Base-by-base conservation (phyloP, 306 rosid genomes). In the Glycine latifolia region DNA sequence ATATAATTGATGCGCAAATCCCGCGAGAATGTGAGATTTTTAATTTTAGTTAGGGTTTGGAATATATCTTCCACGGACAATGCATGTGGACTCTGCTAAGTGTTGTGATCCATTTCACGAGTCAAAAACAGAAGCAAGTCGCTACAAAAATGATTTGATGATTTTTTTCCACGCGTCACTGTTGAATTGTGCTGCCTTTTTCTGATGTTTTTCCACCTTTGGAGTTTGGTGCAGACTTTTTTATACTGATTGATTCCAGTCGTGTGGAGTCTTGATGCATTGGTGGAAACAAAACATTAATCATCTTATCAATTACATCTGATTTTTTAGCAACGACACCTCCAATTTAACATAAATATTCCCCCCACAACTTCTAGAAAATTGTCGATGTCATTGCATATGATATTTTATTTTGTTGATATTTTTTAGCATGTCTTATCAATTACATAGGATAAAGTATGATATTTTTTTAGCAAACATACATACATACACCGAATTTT, bases 151-250 rank as follows among this genome's bases (percentile, higher is more conserved):
- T 61, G 11, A 71, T 71, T 71, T 12, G 17, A 35, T 48, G 55
- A 61, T 35, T 50, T 16, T 16, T 26, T 72, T 73, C 78, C 26
- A 49, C 46, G 13, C 5, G 6, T 41, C 12, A 17, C 16, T 49
- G 58, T 68, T 79, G 5, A 53, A 11, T 68, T 44, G 16, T 6
- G 48, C 3, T 14, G 58, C 1, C 47, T 8, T 67, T 67, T 79
- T 54, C 15, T 54, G 68, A 55, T 20, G 17, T 7, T 11, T 67
- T 67, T 39, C 14, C 49, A 16, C 1, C 6, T 41, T 37, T 17
- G 60, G 60, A 71, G 44, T 49, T 49, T 71, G 44, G 76, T 49
- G 46, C 76, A 71, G 44, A 71, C 46, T 31, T 49, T 43, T 71
- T 13, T 2, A 26, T 13, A 13, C 10, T 7, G 3, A 15, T 44